Percentiles rank a stretch among this genome's conserved stretches.
phyloP scores from a whole-genome alignment of 176 grass and related monocot genomes.

The Tillandsia fasciculata region DNA sequence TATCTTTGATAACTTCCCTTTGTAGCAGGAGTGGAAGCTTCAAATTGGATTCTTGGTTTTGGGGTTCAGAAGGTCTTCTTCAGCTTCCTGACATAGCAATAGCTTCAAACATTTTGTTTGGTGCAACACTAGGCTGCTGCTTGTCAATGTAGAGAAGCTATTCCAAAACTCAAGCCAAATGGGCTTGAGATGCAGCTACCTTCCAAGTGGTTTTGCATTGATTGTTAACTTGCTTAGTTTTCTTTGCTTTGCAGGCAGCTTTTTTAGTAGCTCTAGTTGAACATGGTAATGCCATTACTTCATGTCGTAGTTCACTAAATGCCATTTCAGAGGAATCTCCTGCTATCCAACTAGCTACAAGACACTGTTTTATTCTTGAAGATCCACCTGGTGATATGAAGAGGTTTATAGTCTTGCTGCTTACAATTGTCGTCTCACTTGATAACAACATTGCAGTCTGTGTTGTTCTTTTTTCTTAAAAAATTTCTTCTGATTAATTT shows the following conservation, averaged over 20 bases:
- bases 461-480: background rate
- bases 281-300: conserved; percentile 41
- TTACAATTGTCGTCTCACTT: background rate
- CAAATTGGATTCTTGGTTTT: no score
- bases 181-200: background rate
- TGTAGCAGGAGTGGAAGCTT: no score
- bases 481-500: background rate
- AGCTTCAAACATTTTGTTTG: no score
- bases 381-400: conserved; percentile 71
- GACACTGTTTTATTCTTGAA: conserved; percentile 89
- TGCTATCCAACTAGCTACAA: conserved; percentile 74
- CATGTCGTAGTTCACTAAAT: conserved; percentile 80
- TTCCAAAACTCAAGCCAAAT: no score
- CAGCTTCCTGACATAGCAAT: no score
- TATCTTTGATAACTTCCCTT: no score
- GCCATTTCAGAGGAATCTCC: conserved; percentile 79
- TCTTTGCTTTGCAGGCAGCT: conserved; percentile 49
- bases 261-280: conserved; percentile 76
- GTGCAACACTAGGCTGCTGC: no score
- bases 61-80: no score
- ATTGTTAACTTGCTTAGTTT: conserved; percentile 11
- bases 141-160: no score
- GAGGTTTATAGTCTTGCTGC: conserved; percentile 34
- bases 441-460: background rate
- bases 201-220: conserved; percentile 1